Conservation (phyloP, 2,329 filamentous ascomycete genomes). For the Clonostachys byssicola region DNA sequence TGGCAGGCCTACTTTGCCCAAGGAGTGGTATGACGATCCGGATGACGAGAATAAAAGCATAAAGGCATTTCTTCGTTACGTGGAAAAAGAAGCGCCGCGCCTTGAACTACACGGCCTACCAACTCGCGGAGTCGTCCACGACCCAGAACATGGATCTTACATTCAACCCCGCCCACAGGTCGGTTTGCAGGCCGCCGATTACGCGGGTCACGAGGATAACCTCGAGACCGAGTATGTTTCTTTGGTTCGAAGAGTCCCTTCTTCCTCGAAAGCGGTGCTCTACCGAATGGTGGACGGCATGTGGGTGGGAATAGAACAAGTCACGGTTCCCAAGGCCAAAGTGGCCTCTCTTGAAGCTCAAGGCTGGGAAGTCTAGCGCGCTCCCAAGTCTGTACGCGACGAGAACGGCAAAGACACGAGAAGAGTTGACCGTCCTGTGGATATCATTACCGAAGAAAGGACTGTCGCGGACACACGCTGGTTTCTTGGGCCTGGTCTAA, state of each 20-base stretch:
- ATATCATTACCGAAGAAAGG: slow-evolving; percentile 3
- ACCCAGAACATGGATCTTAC: background rate
- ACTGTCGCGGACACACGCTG: slow-evolving; percentile 2
- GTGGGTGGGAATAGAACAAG: background rate
- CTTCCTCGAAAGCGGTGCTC: background rate
- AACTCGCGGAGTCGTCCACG: background rate
- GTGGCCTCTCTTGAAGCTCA: background rate
- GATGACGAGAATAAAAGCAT: background rate
- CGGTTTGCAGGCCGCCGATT: background rate
- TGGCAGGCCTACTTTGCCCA: background rate
- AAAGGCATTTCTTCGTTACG: background rate
- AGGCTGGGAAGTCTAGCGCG: slow-evolving; percentile 6
- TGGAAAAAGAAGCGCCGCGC: background rate
- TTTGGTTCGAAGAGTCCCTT: background rate
- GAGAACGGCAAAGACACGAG: background rate
- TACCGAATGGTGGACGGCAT: background rate
- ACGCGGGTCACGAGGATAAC: background rate
- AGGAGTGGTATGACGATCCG: background rate
- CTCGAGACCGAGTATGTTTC: background rate
- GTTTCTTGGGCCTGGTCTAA: slow-evolving; percentile 1
- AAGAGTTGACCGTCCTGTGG: background rate
- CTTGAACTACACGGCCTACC: background rate
- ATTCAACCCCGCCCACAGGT: background rate
- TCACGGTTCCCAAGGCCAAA: background rate
- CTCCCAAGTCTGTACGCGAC: slow-evolving; percentile 1